Conservation (phyloP, 208 protist genomes). For the Trypanosoma caninum region DNA sequence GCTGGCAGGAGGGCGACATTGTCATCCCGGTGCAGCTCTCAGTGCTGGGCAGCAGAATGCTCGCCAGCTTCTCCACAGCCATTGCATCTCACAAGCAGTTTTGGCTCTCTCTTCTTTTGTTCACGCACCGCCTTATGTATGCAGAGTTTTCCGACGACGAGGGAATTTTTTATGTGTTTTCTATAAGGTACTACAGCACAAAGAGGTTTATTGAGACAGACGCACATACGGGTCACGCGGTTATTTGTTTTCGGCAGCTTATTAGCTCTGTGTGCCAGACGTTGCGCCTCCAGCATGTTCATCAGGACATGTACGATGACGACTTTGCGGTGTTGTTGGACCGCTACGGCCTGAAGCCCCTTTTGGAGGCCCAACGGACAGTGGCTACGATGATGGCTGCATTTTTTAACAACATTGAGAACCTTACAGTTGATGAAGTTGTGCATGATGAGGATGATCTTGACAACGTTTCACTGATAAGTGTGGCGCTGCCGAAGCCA, state of each 20-base stretch:
- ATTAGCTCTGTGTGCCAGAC: conserved; percentile 56
- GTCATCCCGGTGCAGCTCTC: conserved; percentile 32
- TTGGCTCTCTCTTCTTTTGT: conserved; percentile 30
- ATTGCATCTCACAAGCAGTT: conserved; percentile 41
- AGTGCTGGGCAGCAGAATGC: conserved; percentile 16
- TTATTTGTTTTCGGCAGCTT: conserved; percentile 66
- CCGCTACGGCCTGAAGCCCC: conserved; percentile 37
- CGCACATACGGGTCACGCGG: conserved; percentile 41
- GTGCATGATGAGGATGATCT: conserved; percentile 82
- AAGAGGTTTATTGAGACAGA: conserved; percentile 73
- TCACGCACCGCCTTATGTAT: conserved; percentile 33
- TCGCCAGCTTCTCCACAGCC: conserved; percentile 36
- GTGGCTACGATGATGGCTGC: conserved; percentile 63
- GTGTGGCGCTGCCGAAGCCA: conserved; percentile 37
- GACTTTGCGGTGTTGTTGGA: conserved; percentile 42
- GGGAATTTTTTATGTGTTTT: conserved; percentile 69
- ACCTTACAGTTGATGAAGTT: conserved; percentile 63
- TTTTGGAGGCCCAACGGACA: conserved; percentile 57
- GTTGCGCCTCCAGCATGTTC: conserved; percentile 50
- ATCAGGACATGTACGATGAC: conserved; percentile 55
- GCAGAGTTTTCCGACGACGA: conserved; percentile 68
- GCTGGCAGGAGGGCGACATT: conserved; percentile 39
- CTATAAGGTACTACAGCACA: conserved; percentile 54
- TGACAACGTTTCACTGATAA: conserved; percentile 64
- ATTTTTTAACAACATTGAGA: conserved; percentile 66